Base-by-base conservation (phyloP, 2,329 filamentous ascomycete species). In the Neurospora crassa region DNA sequence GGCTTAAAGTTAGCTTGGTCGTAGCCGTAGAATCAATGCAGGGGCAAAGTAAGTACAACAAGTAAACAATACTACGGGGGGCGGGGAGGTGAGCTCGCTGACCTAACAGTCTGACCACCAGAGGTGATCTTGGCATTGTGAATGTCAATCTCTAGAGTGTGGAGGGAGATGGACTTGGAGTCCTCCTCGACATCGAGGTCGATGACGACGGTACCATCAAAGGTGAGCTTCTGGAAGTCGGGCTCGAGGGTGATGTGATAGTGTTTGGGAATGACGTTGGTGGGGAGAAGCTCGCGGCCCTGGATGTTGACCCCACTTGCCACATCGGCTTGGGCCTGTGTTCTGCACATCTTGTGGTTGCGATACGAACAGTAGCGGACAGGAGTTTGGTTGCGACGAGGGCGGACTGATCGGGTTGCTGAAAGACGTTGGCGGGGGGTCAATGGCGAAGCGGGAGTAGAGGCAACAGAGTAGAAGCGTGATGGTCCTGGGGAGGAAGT, bases 201-300 rank as follows among this genome's bases (percentile, higher is more conserved):
- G 78, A 98, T 94, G 71, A 89, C 82, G 69, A 97, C 94, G 12
- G 87, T 91, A 75, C 95, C 95, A 72, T 95, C 88, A 80, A 95
- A 98, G 74, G 89, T 93, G 82, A 96, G 93, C 75, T 91, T 94
- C 77, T 92, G 87, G 76, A 98, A 92, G 83, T 97, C 89, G 70
- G 95, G 94, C 83, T 98, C 96, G 74, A 98, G 86, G 1, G 92
- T 96, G 76, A 98, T 83, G 81, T 97, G 89, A 83, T 98, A 98
- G 83, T 98, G 94, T 47, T 87, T 83, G n/a, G 95, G 94, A 80
- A 95, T 91, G 78, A 97, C 93, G 79, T 97, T 97, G 82, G 90
- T 90, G 69, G 95, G 96, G 77, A 98, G 87, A 75, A 98, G 91
- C 84, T 97, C 92, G 77, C 95, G 90, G 74, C 88, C 89, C 76